A percentile compares a stretch with the other conserved stretches of the same genome.
Evolutionary conservation across 179 eudicot genomes (phyloP).

Genomic region (Beta lomatogona): DNA sequence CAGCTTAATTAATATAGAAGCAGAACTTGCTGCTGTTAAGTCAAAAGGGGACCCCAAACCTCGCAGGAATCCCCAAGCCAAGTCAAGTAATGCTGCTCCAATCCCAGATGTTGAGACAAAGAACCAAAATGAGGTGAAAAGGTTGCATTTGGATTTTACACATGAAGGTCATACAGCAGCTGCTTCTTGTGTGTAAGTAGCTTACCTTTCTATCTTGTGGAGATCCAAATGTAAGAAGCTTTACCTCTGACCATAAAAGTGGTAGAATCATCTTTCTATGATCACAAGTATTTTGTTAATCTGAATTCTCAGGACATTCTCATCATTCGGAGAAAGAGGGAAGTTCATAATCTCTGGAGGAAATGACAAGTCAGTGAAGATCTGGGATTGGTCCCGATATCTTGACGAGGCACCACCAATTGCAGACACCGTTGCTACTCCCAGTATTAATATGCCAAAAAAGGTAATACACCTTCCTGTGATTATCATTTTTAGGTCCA

Average conservation of each 20-base stretch:
- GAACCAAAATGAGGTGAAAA: slow-evolving; percentile 43
- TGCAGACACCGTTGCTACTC: slow-evolving; percentile 40
- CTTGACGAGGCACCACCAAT: slow-evolving; percentile 44
- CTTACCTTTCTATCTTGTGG: background rate
- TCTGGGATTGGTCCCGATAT: slow-evolving; percentile 77
- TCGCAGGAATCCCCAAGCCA: slow-evolving; percentile 33
- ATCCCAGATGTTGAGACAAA: slow-evolving; percentile 34
- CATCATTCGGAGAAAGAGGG: slow-evolving; percentile 89
- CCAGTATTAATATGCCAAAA: slow-evolving; percentile 54
- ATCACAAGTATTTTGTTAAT: background rate
- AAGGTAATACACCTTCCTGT: slow-evolving; percentile 46
- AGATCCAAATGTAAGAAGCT: background rate
- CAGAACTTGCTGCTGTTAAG: slow-evolving; percentile 56
- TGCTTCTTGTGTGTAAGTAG: slow-evolving; percentile 86
- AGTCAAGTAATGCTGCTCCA: slow-evolving; percentile 35
- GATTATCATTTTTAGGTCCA: background rate
- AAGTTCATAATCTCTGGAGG: slow-evolving; percentile 85
- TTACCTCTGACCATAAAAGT: background rate
- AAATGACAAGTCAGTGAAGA: slow-evolving; percentile 82
- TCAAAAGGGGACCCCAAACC: slow-evolving; percentile 47
- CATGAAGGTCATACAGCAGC: slow-evolving; percentile 85
- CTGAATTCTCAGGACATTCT: slow-evolving; percentile 63
- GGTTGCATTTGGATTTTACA: slow-evolving; percentile 64
- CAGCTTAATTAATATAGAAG: slow-evolving; percentile 67
- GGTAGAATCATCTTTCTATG: background rate